Evolutionary conservation across 306 rosid species (phyloP), one percentile per base, ranked within the genome.

Genomic region (Chamaecrista fasciculata): DNA sequence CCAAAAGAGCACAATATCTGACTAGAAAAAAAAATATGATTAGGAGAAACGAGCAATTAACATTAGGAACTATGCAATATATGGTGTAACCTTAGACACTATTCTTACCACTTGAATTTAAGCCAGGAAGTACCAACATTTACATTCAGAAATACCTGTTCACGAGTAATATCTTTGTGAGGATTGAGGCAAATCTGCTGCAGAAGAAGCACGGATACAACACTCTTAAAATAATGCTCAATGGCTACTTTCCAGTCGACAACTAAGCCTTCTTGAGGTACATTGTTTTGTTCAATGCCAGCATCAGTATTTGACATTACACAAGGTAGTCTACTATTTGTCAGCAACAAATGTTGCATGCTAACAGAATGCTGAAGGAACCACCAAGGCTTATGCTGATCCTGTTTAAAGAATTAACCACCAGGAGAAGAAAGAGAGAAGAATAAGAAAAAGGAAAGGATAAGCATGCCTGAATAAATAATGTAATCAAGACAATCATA

Each of bases 301-400:
- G 62, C 49, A 69, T 63, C 69, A 66, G 48, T 31, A 67, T 75
- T 84, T 18, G 74, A 60, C 50, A 69, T 67, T 74, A 73, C 85
- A 77, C 7, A 18, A 11, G 86, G 44, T 14, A 82, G 43, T 70
- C 80, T 71, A 80, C 71, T 66, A 52, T 69, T 76, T 26, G 76
- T 68, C 37, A 71, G 82, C 42, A 88, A 77, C 82, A 93, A 60
- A 83, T 79, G 70, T 44, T 83, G 78, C 40, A 80, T 55, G 65
- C 80, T 86, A n/a, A 73, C 71, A 23, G 86, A 85, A 26, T 86
- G 85, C 74, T 77, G 75, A 76, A 90, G 85, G 75, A 94, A 94
- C 98, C 98, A 94, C 98, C 97, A 94, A 47, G 88, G 79, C 49
- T 85, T 84, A 57, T 58, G 72, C 59, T 85, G 76, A 69, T 76